Base-by-base conservation (phyloP, 345 rosid species). In the Murraya paniculata region DNA sequence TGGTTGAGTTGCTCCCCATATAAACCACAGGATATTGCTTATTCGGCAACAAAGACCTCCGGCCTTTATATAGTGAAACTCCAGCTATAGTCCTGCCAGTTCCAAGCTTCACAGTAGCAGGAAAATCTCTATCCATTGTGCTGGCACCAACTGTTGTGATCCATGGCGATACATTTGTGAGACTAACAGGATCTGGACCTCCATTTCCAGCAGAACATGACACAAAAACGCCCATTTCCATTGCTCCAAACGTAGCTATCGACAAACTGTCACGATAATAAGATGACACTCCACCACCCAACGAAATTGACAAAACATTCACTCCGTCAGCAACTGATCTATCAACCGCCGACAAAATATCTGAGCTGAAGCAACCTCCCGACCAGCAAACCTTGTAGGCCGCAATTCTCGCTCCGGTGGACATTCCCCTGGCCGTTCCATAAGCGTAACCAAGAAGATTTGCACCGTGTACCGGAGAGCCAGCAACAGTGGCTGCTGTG, bases 101-200 rank as follows among this genome's bases (percentile, higher is more conserved):
- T 74, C 95, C 97, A 0, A 94, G 86, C 77, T 83, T 83, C 65
- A 90, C 83, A 2, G 71, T 77, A 3, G 93, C 94, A 0, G 95
- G 97, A 16, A 94, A 94, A 41, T 89, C 91, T 75, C 98, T 82
- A 57, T 94, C 95, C 83, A 94, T 86, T 7, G 95, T 90, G 79
- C 94, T 88, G 27, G 97, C 97, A 11, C 97, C 98, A 48, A 92
- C 94, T 0, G 97, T 92, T 48, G 92, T 87, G 66, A 92, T 81
- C 98, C 98, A 94, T 5, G 98, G 98, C 7, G 98, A 89, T 35
- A 89, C 91, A 74, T 92, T 91, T 1, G 93, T 86, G 27, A 94
- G 86, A 73, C 95, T 88, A 13, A 84, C 76, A 1, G 92, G 88
- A 27, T 86, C 89, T 30, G 94, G 97, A 36, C 97, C 97, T 36